Evolutionary conservation across 768 basidiomycete genomes (phyloP), one percentile per base, ranked within the genome.

Genomic region (Lentinula edodes): DNA sequence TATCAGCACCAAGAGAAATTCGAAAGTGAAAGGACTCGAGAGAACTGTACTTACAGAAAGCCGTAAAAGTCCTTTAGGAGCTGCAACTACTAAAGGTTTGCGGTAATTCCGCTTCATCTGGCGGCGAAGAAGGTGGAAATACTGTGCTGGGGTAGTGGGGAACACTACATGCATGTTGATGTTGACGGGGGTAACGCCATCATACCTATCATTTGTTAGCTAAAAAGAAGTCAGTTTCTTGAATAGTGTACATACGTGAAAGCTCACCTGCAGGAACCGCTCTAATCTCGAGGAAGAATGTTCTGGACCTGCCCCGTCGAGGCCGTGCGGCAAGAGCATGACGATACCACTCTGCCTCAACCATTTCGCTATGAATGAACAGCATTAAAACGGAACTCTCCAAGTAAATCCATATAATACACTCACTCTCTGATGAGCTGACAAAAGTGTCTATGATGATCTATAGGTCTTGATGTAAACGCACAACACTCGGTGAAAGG

Each of bases 221-320:
- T 95, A 54, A 10, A 61, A 13, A 6, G 16, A 50, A 36, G 62
- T 61, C 16, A 60, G 60, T 35, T 39, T 51, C 15, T 36, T 6
- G 57, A 45, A 7, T 6, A 64, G 56, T 48, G 23, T 52, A 3
- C 0, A 8, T 32, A 34, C 15, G 18, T 23, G 2, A n/a, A n/a
- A 38, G 12, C 70, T 60, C 60, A 90, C 91, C 80, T 94, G 94
- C n/a, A 96, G 76, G 86, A 93, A 90, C 41, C 94, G 80, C 69
- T 97, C 94, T 45, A 96, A 78, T 15, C 94, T 85, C 53, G 86
- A 89, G 0, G 91, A 93, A 0, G 93, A 96, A 69, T 97, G 94
- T 70, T 97, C 94, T 0, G 94, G 94, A 1, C 95, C 94, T 15
- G 94, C 93, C 34, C 94, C 94, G 66, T 97, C 93, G 15, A 93